Percentiles rank a stretch among this genome's conserved stretches.
Conservation (phyloP, 495 filamentous ascomycete genomes). For the Neurospora sp. region DNA sequence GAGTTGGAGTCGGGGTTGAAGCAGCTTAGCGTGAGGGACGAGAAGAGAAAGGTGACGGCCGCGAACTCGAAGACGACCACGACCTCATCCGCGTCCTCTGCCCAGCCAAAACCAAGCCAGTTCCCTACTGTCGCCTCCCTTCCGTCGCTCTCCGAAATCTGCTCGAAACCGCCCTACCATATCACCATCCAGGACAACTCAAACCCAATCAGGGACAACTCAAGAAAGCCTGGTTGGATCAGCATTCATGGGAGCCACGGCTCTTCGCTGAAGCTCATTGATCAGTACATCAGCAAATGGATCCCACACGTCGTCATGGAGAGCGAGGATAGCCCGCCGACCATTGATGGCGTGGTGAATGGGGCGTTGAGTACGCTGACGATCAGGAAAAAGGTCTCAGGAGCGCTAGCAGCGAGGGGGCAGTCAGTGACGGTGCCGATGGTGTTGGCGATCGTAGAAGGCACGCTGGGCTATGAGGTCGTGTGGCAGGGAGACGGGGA, state of each 20-base stretch:
- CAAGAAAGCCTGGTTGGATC: not conserved
- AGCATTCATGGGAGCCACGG: conserved; percentile 32
- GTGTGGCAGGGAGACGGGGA: conserved; percentile 6
- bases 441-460: conserved; percentile 27
- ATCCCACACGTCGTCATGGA: not conserved
- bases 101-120: conserved; percentile 2
- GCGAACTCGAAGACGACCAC: conserved; percentile 14
- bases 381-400: not conserved
- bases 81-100: not conserved
- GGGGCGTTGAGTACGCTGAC: not conserved
- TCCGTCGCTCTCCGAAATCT: conserved; percentile 26
- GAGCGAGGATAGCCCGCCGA: not conserved
- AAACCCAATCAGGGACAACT: not conserved
- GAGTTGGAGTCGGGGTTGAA: not conserved
- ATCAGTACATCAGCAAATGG: not conserved
- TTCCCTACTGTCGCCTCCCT: conserved; percentile 22
- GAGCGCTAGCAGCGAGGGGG: not conserved
- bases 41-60: conserved; percentile 13
- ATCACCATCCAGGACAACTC: conserved; percentile 15
- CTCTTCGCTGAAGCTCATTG: conserved; percentile 22
- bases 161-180: conserved; percentile 30
- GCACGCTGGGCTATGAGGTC: conserved; percentile 28
- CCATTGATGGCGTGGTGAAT: not conserved
- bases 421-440: conserved; percentile 20
- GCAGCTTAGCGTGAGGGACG: not conserved